These are phyloP conservation scores for Penicillium diatomitis DNA, from an alignment of 495 filamentous ascomycete genomes.

Conservation along the genomic window DNA sequence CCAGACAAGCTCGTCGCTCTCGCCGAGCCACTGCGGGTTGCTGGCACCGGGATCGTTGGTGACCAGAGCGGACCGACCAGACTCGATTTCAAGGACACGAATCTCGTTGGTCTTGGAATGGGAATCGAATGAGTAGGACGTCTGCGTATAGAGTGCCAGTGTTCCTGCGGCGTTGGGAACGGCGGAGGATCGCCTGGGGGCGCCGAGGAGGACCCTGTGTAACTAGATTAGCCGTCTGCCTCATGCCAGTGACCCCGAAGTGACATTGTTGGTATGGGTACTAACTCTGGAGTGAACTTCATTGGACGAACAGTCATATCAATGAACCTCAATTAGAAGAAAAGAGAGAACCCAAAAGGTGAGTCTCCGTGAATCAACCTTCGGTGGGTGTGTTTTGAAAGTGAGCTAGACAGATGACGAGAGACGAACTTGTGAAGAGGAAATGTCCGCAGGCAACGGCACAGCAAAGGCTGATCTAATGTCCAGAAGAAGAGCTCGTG, in stretches of 20 bases:
- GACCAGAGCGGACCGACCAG: slow-evolving; percentile 56
- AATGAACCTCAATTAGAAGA: slow-evolving; percentile 3
- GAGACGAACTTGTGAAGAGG: too few relatives aligned
- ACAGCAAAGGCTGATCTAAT: too few relatives aligned
- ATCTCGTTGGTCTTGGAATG: slow-evolving; percentile 71
- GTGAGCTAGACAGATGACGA: neutral
- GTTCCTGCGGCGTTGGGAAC: slow-evolving; percentile 65
- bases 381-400: neutral
- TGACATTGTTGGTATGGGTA: neutral
- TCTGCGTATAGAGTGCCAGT: slow-evolving; percentile 60
- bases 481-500: too few relatives aligned
- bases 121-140: slow-evolving; percentile 73
- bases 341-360: slow-evolving; percentile 5
- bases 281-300: slow-evolving; percentile 64
- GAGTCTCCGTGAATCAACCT: neutral
- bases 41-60: slow-evolving; percentile 53
- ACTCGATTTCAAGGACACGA: slow-evolving; percentile 60
- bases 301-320: slow-evolving; percentile 57
- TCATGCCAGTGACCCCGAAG: too few relatives aligned
- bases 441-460: too few relatives aligned
- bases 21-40: slow-evolving; percentile 69
- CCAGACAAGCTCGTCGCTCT: slow-evolving; percentile 54
- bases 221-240: neutral
- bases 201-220: slow-evolving; percentile 63
- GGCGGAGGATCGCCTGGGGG: slow-evolving; percentile 70